Evolutionary conservation across 192 early-diverging fungal genomes (phyloP).

Genomic region (Cetraspora pellucida): DNA sequence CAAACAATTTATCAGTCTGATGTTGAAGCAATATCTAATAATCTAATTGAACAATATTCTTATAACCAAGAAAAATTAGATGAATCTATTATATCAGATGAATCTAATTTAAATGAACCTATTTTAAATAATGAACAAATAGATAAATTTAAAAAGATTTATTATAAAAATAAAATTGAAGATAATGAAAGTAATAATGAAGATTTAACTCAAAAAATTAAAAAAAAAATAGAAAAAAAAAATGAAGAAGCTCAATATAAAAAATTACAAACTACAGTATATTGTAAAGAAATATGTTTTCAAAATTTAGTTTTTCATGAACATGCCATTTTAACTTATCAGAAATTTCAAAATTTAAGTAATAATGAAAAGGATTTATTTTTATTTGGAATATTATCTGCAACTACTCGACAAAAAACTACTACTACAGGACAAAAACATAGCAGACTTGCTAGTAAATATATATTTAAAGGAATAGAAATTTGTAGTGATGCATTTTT

Average conservation of each 20-base stretch:
- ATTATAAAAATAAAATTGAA: no score
- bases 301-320: neutral
- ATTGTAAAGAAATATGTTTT: neutral
- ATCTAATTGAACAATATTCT: no score
- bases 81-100: no score
- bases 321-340: neutral
- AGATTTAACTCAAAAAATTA: no score
- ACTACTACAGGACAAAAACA: neutral
- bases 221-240: no score
- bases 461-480: neutral
- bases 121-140: no score
- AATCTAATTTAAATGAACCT: no score
- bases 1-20: no score
- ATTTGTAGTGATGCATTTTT: neutral
- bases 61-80: no score
- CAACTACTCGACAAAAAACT: neutral
- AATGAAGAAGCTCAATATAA: neutral
- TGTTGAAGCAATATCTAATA: no score
- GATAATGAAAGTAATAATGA: no score
- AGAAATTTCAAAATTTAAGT: neutral
- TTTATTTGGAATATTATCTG: neutral
- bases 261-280: neutral
- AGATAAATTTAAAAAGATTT: no score
- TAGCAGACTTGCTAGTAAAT: neutral
- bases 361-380: neutral